These are phyloP conservation scores for Coniochaeta sp. DNA, from an alignment of 2,329 filamentous ascomycete genomes.

Conservation along the genomic window DNA sequence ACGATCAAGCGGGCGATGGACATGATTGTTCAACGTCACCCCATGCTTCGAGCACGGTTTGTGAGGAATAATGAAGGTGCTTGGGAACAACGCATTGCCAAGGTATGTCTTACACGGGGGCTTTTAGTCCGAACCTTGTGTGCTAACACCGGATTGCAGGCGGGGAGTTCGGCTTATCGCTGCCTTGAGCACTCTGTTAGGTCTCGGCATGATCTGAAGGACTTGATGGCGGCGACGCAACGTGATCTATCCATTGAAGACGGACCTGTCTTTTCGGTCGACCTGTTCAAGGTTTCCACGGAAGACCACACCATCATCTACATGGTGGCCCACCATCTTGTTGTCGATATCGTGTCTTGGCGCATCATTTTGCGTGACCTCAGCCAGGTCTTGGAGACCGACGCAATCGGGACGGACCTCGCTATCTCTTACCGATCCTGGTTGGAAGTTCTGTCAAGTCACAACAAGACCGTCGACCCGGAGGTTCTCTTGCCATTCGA, in stretches of 20 bases:
- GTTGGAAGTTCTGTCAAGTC: slow-evolving; percentile 7
- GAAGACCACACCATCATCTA: slow-evolving; percentile 5
- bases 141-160: slow-evolving; percentile 5
- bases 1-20: slow-evolving; percentile 12
- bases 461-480: slow-evolving; percentile 7
- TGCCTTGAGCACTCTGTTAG: slow-evolving; percentile 7
- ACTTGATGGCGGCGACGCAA: slow-evolving; percentile 9
- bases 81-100: slow-evolving; percentile 4
- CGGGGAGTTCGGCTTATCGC: slow-evolving; percentile 8
- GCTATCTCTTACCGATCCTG: slow-evolving; percentile 8
- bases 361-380: slow-evolving; percentile 33
- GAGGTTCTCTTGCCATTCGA: slow-evolving; percentile 11
- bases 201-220: slow-evolving; percentile 6
- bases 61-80: slow-evolving; percentile 15
- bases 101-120: slow-evolving; percentile 12
- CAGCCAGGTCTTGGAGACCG: slow-evolving; percentile 11
- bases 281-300: slow-evolving; percentile 8
- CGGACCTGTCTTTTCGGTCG: slow-evolving; percentile 15
- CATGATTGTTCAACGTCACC: slow-evolving; percentile 17
- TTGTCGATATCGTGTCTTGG: slow-evolving; percentile 38
- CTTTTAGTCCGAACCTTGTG: slow-evolving; percentile 4
- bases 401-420: slow-evolving; percentile 6
- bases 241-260: slow-evolving; percentile 9
- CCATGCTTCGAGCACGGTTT: slow-evolving; percentile 27
- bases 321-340: slow-evolving; percentile 24